Conservation (phyloP, 805 yeast genomes). For the Grigorovia humatica region DNA sequence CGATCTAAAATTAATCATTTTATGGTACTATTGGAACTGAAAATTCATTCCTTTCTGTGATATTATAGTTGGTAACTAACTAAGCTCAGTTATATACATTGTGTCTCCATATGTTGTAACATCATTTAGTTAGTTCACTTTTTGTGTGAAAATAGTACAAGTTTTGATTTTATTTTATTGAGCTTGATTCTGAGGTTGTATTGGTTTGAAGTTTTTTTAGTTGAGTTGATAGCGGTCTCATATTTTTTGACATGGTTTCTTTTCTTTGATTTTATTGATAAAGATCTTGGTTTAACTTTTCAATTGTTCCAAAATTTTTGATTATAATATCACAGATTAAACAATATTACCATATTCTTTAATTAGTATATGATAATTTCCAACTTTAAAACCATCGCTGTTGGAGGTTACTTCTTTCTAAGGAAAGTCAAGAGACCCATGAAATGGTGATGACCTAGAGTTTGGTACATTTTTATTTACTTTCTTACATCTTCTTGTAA, state of each 20-base stretch:
- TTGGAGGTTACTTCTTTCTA: conserved; percentile 69
- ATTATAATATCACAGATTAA: conserved; percentile 8
- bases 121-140: background rate
- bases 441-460: conserved; percentile 95
- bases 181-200: no score
- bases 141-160: background rate
- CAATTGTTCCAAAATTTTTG: background rate
- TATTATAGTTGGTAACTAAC: background rate
- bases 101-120: background rate
- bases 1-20: background rate
- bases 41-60: background rate
- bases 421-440: conserved; percentile 60
- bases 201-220: no score
- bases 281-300: background rate
- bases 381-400: conserved; percentile 98
- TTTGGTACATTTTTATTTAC: conserved; percentile 46
- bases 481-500: background rate
- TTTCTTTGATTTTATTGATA: background rate
- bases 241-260: background rate
- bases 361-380: conserved; percentile 9
- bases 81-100: background rate
- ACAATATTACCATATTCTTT: conserved; percentile 1
- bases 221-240: no score
- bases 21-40: background rate
- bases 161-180: no score